Percentiles rank a stretch among this genome's conserved stretches.
phyloP scores from a whole-genome alignment of 177 flowering plant genomes.

The Vitis hybrid region DNA sequence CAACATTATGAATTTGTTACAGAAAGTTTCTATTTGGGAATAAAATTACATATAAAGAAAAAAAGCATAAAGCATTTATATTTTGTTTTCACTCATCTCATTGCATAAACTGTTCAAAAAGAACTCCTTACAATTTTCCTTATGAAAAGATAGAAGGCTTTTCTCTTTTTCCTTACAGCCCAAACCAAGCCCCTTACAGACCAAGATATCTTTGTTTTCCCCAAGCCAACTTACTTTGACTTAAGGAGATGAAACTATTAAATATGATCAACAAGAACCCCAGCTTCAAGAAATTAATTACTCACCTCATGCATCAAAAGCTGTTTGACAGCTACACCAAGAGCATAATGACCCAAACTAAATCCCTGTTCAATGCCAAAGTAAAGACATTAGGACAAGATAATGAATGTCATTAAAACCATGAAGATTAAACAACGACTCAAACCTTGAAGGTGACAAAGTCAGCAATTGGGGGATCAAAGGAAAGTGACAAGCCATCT shows the following conservation, averaged over 20 bases:
- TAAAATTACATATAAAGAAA: too few relatives aligned
- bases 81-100: too few relatives aligned
- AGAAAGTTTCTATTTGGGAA: too few relatives aligned
- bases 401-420: background rate
- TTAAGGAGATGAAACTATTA: background rate
- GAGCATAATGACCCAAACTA: conserved; percentile 43
- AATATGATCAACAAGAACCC: background rate
- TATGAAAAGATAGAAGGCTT: too few relatives aligned
- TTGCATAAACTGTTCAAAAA: too few relatives aligned
- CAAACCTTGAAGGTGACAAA: conserved; percentile 76
- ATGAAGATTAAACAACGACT: conserved; percentile 1
- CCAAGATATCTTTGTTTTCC: too few relatives aligned
- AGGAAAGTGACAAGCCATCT: conserved; percentile 51
- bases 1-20: too few relatives aligned
- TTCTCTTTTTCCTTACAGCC: too few relatives aligned
- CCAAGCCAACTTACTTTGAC: background rate
- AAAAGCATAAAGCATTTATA: too few relatives aligned
- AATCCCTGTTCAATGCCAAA: conserved; percentile 51
- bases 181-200: too few relatives aligned
- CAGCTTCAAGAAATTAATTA: background rate
- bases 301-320: conserved; percentile 89
- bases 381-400: conserved; percentile 4
- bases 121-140: too few relatives aligned
- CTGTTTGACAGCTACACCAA: conserved; percentile 74
- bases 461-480: conserved; percentile 78